Evolutionary conservation across 2,329 filamentous ascomycete genomes (phyloP).

Genomic region (Arthroderma uncinatum): DNA sequence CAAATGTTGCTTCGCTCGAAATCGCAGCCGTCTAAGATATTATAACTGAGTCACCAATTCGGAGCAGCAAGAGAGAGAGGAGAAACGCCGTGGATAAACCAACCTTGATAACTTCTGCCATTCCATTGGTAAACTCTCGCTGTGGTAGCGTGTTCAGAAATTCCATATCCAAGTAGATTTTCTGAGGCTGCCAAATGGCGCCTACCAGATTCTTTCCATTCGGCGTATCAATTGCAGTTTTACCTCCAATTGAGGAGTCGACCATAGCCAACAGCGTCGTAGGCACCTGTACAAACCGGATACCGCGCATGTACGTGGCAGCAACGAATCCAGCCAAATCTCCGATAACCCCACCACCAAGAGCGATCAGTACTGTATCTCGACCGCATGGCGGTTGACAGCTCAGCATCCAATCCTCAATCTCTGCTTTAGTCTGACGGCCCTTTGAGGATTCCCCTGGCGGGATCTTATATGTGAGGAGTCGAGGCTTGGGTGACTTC

Average conservation of each 20-base stretch:
- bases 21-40: constrained; percentile 71
- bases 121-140: constrained; percentile 93
- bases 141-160: constrained; percentile 85
- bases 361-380: constrained; percentile 86
- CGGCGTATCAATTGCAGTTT: constrained; percentile 94
- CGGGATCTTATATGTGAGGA: constrained; percentile 76
- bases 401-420: constrained; percentile 93
- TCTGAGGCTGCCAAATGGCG: constrained; percentile 88
- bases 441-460: constrained; percentile 92
- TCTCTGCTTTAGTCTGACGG: constrained; percentile 82
- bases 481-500: constrained; percentile 46
- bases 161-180: constrained; percentile 85
- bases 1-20: constrained; percentile 81
- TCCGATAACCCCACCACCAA: constrained; percentile 92
- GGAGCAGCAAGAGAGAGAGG: not conserved
- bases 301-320: constrained; percentile 95
- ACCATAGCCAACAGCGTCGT: constrained; percentile 95
- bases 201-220: constrained; percentile 93
- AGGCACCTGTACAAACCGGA: constrained; percentile 91
- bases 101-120: constrained; percentile 89
- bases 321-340: constrained; percentile 97
- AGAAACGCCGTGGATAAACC: constrained; percentile 5
- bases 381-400: constrained; percentile 74
- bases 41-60: constrained; percentile 11
- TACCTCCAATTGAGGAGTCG: constrained; percentile 94